Evolutionary conservation across 148 eudicot genomes (phyloP), one percentile per base, ranked within the genome.

Genomic region (Rhododendron mucronatum): DNA sequence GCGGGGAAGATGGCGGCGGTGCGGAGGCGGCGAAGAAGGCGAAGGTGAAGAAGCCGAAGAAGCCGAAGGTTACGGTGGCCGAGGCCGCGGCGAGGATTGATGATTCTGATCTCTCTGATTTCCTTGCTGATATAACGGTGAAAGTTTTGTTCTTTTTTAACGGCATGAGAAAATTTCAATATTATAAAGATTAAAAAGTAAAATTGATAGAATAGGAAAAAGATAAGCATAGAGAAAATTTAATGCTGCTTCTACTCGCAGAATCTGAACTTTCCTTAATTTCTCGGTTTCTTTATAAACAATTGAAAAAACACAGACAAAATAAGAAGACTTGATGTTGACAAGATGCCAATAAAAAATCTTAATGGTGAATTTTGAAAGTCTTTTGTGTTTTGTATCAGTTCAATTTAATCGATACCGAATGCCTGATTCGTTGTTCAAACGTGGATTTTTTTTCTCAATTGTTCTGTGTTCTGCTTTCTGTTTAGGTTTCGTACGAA

Each of bases 61-160:
- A 90, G 85, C 90, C 92, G 18, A 91, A 93, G 84, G 89, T 93
- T 8, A 87, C 92, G 14, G 91, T 92, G 5, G 86, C 91, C 4
- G 91, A 93, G 57, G 95, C 93, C 4, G 92, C 95, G 14, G 85
- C 84, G 20, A 91, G 89, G 89, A 92, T 93, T 74, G 93, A 93
- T 84, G 87, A 90, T 1, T 89, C 83, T 87, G 92, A 91, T 90
- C 90, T 93, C 15, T 89, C 90, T 44, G 86, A 87, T 47, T 92
- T 89, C 78, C 92, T 93, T 3, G 87, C 88, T 41, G 89, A 88
- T 9, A 81, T 89, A 28, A 69, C 90, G 75, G 95, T 63, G 69
- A 55, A 55, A 16, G 21, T 55, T 55, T 16, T 16, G 1, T 15
- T 55, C 21, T 3, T 55, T 55, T 55, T 47, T 9, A 9, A 47